Evolutionary conservation across 495 filamentous ascomycete genomes (phyloP), one percentile per base, ranked within the genome.

Genomic region (Penicillium silybi): DNA sequence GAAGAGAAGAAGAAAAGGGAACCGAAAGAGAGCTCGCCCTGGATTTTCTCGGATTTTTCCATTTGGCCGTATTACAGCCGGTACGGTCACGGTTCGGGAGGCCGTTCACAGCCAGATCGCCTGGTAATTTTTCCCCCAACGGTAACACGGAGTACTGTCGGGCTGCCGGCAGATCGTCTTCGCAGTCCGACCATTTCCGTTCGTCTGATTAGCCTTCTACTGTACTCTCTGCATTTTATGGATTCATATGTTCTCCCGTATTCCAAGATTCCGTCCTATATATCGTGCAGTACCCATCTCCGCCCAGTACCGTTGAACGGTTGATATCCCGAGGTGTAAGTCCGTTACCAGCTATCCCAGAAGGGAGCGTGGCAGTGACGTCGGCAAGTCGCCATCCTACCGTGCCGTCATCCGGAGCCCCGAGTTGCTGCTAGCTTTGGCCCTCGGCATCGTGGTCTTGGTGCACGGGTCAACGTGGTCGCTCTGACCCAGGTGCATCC

Each of bases 381-480:
- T 72, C 67, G 69, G 64, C 60, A 67, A 61, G 59, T 66, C 54
- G 62, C 53, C 61, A 58, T 58, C 52, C 38, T 53, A 20, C 53
- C 52, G 54, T 62, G 58, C 52, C 53, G 48, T 41, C 59, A 60
- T 56, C 53, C 54, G 59, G 51, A 53, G 47, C 35, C 39, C 52
- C 54, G 49, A 54, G 40, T 43, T 43, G 42, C 11, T 40, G 29
- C 29, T 4, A 32, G 29, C 29, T 13, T 37, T 39, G 17, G 27
- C 45, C 54, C 59, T 62, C 57, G 57, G 57, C 57, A 56, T 52
- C 46, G 47, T 38, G 40, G 22, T 3, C n/a, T 11, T 41, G 18
- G 37, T 19, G 9, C 37, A 39, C 11, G 7, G n/a, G 44, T 37
- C 27, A 37, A 29, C 13, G 6, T 11, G 29, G 10, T 10, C 29